phyloP scores from a whole-genome alignment of 116 monocot species.

The Trichopus zeylanicus region DNA sequence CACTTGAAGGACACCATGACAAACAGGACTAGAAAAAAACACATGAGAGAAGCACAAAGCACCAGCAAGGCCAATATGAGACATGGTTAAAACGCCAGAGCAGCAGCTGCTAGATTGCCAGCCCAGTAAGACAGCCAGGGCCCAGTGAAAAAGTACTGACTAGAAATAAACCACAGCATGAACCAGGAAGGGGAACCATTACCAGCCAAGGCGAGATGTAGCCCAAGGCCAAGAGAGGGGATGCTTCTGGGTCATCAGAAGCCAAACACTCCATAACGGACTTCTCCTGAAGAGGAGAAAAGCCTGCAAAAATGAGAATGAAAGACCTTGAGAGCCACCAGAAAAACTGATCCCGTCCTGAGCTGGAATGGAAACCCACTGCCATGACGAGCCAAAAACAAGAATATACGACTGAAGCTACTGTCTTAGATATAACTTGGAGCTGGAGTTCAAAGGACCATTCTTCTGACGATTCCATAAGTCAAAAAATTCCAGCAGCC shows the following conservation, averaged over 20 bases:
- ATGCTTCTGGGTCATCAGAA: slow-evolving; percentile 6
- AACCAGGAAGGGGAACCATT: slow-evolving; percentile 9
- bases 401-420: neutral
- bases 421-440: neutral
- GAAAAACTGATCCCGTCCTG: slow-evolving; percentile 19
- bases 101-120: neutral
- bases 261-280: slow-evolving; percentile 21
- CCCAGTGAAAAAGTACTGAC: slow-evolving; percentile 9
- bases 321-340: slow-evolving; percentile 12
- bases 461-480: neutral
- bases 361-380: slow-evolving; percentile 10
- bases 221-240: slow-evolving; percentile 18
- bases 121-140: slow-evolving; percentile 10
- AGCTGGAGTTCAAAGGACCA: slow-evolving; percentile 1
- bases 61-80: slow-evolving; percentile 5
- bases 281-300: slow-evolving; percentile 1
- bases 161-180: neutral
- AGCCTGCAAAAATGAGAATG: slow-evolving; percentile 22
- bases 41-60: neutral
- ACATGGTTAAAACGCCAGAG: slow-evolving; percentile 20
- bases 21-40: too few relatives aligned
- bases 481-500: slow-evolving; percentile 1
- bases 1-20: neutral
- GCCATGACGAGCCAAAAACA: slow-evolving; percentile 21
- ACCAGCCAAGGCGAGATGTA: neutral